Conservation (phyloP, 1,284 basidiomycete species). For the Leucoagaricus sp. region DNA sequence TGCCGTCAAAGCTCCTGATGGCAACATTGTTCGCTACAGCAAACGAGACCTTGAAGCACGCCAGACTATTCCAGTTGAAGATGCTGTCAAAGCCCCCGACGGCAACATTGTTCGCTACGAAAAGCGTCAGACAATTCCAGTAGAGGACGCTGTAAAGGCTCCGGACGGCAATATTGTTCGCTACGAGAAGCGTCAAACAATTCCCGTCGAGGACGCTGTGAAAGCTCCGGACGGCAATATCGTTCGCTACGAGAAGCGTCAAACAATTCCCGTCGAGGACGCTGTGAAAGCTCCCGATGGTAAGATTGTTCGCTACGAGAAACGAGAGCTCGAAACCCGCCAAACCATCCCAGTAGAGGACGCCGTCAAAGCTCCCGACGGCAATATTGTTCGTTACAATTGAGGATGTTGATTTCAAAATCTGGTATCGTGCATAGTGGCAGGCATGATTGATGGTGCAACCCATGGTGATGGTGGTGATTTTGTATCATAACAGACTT, state of each 20-base stretch:
- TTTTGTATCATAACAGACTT: neutral
- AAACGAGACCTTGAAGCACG: constrained; percentile 22
- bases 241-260: constrained; percentile 24
- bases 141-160: constrained; percentile 27
- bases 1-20: constrained; percentile 32
- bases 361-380: constrained; percentile 32
- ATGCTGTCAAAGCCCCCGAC: constrained; percentile 22
- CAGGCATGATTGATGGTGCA: neutral
- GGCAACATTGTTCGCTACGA: constrained; percentile 25
- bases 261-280: constrained; percentile 34
- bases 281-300: constrained; percentile 24
- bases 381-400: constrained; percentile 28
- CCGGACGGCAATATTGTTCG: constrained; percentile 23
- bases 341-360: constrained; percentile 37
- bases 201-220: constrained; percentile 34
- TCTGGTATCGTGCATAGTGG: neutral
- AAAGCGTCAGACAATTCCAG: constrained; percentile 32
- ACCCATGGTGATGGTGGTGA: constrained; percentile 7
- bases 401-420: neutral
- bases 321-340: constrained; percentile 25
- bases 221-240: constrained; percentile 25
- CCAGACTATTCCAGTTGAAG: constrained; percentile 33
- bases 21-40: constrained; percentile 30
- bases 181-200: constrained; percentile 24
- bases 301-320: constrained; percentile 23